These are phyloP conservation scores for Durotheca rogersii DNA, from an alignment of 495 filamentous ascomycete species.

Conservation along the genomic window DNA sequence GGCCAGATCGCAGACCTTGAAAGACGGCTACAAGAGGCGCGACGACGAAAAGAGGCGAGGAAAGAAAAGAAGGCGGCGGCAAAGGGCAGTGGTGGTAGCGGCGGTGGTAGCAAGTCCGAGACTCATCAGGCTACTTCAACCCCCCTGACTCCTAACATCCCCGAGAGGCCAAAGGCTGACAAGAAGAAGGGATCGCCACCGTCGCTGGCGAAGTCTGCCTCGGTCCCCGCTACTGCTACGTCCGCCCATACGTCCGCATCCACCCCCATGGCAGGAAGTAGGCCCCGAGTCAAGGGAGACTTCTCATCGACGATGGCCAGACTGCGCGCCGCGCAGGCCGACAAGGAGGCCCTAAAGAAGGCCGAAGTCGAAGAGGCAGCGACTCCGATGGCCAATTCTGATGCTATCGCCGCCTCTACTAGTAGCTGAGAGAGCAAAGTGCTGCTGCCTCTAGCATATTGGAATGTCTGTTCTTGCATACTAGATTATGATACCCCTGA, in stretches of 20 bases:
- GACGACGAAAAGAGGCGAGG: conserved; percentile 39
- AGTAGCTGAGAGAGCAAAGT: background rate
- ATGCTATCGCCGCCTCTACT: background rate
- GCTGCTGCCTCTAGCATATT: no score
- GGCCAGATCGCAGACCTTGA: conserved; percentile 45
- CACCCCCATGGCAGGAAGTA: no score
- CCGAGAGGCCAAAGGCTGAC: conserved; percentile 37
- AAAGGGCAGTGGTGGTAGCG: conserved; percentile 22
- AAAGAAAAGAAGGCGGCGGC: conserved; percentile 27
- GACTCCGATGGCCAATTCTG: background rate
- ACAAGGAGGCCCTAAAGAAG: conserved; percentile 32
- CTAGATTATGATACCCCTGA: no score
- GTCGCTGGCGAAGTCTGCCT: conserved; percentile 3
- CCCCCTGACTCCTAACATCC: conserved; percentile 14
- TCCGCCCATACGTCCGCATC: background rate
- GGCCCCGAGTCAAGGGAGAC: conserved; percentile 17
- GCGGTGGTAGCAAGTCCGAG: conserved; percentile 1
- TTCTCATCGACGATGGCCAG: conserved; percentile 44
- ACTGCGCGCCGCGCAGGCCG: conserved; percentile 43
- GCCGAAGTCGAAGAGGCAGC: conserved; percentile 15
- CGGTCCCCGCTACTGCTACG: conserved; percentile 3
- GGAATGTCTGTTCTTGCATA: no score
- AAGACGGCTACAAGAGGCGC: conserved; percentile 34
- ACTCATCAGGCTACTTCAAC: conserved; percentile 13
- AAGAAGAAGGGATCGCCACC: conserved; percentile 19